These are phyloP conservation scores for Clarireedia paspali DNA, from an alignment of 2,329 filamentous ascomycete genomes.

Conservation along the genomic window DNA sequence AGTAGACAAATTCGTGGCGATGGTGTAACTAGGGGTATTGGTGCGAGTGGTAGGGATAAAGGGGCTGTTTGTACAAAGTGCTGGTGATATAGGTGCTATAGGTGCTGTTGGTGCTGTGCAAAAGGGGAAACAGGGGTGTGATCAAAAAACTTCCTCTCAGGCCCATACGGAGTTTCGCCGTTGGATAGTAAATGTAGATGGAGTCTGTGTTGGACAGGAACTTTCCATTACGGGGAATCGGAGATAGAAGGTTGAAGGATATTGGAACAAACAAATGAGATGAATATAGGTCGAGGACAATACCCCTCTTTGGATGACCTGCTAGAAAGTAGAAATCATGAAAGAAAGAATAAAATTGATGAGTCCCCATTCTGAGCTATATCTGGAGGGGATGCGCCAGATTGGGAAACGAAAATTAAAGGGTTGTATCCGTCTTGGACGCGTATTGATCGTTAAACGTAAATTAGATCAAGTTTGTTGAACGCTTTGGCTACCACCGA, in stretches of 20 bases:
- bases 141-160: no score
- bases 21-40: conserved; percentile 4
- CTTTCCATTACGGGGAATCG: conserved; percentile 2
- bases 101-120: conserved; percentile 2
- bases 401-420: conserved; percentile 20
- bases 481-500: conserved; percentile 39
- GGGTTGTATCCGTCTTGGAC: conserved; percentile 17
- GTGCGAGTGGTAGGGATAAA: not conserved
- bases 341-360: conserved; percentile 9
- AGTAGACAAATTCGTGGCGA: not conserved
- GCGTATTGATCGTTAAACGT: conserved; percentile 9
- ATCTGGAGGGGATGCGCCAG: conserved; percentile 20
- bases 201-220: conserved; percentile 1
- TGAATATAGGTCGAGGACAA: conserved; percentile 28
- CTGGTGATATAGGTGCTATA: conserved; percentile 1
- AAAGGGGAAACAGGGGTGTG: not conserved
- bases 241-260: not conserved
- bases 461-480: conserved; percentile 27
- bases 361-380: conserved; percentile 17
- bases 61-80: conserved; percentile 5
- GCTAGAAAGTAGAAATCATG: conserved; percentile 16
- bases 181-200: conserved; percentile 1
- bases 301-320: conserved; percentile 27
- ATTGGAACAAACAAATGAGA: conserved; percentile 3
- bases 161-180: not conserved